Base-by-base conservation (phyloP, 2,329 filamentous ascomycete genomes). In the Lachnellula subtilissima region DNA sequence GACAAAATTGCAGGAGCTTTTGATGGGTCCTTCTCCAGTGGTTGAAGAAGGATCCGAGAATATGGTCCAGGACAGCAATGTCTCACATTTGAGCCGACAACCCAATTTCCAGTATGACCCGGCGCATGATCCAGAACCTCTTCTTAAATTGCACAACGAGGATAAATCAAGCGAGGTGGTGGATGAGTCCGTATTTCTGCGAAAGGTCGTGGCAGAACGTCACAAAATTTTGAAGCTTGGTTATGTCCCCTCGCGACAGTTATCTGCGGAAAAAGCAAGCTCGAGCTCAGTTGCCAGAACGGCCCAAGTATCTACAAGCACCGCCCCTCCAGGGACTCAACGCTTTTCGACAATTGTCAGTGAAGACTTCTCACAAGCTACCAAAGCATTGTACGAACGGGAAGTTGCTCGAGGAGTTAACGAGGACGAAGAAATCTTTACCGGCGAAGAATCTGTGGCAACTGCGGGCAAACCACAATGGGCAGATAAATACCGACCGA, bases 361-460 rank as follows among this genome's bases (percentile, higher is more conserved):
- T 60, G 89, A 91, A 61, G 90, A 96, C 71, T 90, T 90, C 65
- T 95, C 91, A 0, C 86, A 91, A 68, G 88, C 89, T 1, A 95
- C 91, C 45, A 92, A 89, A 72, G 91, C 90, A 5, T 76, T 96
- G 36, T 97, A 96, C 70, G 92, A 97, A 67, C 85, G 92, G 50
- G 94, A 97, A 72, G 89, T 95, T 47, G 93, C 94, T 19, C 87
- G 91, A 59, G 94, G 94, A 1, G 84, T 99, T 9, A 85, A 87
- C 59, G 94, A 97, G 68, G 91, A 96, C 67, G 94, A 99, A 71
- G 94, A 99, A 72, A 89, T 99, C 36, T 97, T 99, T 68, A 86
- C 89, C 0, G 89, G 86, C 8, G 94, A 99, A 74, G 94, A 96
- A 73, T 81, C 86, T 42, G 85, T 96, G 25, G 76, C 80, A 35